Conservation (phyloP, 179 eudicot species). For the Drosera spatulata region DNA sequence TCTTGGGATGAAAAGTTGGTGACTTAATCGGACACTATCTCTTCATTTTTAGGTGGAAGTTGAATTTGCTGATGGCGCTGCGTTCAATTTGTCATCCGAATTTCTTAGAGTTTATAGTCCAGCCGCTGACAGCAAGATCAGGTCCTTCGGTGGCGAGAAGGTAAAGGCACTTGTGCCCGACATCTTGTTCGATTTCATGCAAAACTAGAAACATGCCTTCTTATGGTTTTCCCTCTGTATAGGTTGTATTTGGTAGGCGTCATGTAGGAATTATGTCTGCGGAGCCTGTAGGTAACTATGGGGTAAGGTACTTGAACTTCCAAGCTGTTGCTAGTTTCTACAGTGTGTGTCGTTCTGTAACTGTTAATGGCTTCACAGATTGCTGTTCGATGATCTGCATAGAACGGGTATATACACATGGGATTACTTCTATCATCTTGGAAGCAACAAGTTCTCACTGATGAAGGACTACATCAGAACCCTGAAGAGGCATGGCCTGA, state of each 20-base stretch:
- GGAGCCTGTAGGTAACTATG: conserved; percentile 96
- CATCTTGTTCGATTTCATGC: not conserved
- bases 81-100: conserved; percentile 64
- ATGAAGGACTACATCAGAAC: conserved; percentile 72
- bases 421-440: conserved; percentile 78
- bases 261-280: conserved; percentile 96
- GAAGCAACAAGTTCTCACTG: conserved; percentile 77
- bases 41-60: conserved; percentile 56
- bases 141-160: conserved; percentile 87
- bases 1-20: not conserved
- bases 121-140: conserved; percentile 85
- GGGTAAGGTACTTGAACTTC: conserved; percentile 55
- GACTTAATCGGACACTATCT: not conserved
- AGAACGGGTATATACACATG: conserved; percentile 96
- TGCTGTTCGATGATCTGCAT: conserved; percentile 89
- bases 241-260: conserved; percentile 85
- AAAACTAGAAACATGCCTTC: too few species aligned
- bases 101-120: conserved; percentile 82
- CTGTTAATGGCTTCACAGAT: conserved; percentile 18
- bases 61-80: conserved; percentile 47
- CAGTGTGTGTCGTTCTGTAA: not conserved
- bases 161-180: conserved; percentile 17
- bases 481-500: conserved; percentile 63
- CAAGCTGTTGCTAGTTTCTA: not conserved
- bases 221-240: not conserved